Percentiles rank a stretch among this genome's conserved stretches.
Evolutionary conservation across 2,329 filamentous ascomycete species (phyloP).

Genomic region (Microcyclospora tardicrescens): DNA sequence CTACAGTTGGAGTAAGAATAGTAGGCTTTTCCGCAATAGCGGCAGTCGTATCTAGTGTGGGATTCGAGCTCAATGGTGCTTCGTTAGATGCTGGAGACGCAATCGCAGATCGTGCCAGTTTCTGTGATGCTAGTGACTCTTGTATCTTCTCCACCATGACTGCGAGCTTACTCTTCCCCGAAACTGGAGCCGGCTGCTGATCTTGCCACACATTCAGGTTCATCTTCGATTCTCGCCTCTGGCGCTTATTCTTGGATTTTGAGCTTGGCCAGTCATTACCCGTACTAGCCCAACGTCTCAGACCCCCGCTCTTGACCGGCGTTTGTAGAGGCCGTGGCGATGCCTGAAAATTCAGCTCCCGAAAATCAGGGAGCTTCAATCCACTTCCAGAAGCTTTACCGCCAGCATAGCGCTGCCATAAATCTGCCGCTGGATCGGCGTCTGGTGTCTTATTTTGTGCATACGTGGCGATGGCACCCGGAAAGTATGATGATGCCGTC

Average conservation of each 20-base stretch:
- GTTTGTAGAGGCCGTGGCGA: constrained; percentile 33
- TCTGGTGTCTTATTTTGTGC: constrained; percentile 28
- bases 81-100: constrained; percentile 9
- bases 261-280: constrained; percentile 35
- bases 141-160: constrained; percentile 32
- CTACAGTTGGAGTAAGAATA: not conserved
- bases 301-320: constrained; percentile 33
- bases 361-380: constrained; percentile 28
- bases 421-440: constrained; percentile 33
- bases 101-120: constrained; percentile 9
- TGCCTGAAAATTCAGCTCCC: constrained; percentile 32
- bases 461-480: constrained; percentile 9
- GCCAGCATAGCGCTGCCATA: constrained; percentile 33
- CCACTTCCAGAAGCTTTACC: constrained; percentile 26
- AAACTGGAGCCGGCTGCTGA: constrained; percentile 14
- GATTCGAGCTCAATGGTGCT: constrained; percentile 35
- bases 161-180: constrained; percentile 21
- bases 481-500: constrained; percentile 19
- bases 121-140: constrained; percentile 29
- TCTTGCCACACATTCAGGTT: constrained; percentile 25
- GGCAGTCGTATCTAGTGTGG: constrained; percentile 27
- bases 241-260: constrained; percentile 26
- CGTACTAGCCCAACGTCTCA: constrained; percentile 39
- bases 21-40: constrained; percentile 3
- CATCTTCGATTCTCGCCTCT: constrained; percentile 22